Percentiles rank a stretch among this genome's conserved stretches.
Conservation (phyloP, 176 grass and related monocot species). For the Eleusine indica region DNA sequence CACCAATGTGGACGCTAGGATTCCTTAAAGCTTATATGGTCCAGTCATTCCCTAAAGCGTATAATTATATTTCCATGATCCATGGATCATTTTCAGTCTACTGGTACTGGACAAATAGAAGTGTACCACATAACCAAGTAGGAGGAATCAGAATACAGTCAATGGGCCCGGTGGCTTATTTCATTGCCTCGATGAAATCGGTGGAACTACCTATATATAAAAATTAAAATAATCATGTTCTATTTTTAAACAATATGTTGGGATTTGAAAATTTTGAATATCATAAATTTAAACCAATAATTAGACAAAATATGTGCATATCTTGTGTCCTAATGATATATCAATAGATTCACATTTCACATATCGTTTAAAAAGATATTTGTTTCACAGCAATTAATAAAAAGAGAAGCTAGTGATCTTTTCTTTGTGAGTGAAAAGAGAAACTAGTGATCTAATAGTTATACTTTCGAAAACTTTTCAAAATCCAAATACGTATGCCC, state of each 20-base stretch:
- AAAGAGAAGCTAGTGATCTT: too few species aligned
- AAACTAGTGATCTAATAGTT: not conserved
- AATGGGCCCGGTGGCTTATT: not conserved
- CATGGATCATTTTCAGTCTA: not conserved
- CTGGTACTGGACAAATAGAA: not conserved
- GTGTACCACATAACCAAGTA: not conserved
- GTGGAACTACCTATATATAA: not conserved
- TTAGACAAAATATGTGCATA: not conserved
- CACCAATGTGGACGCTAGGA: not conserved
- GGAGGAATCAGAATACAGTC: not conserved
- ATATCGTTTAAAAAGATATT: not conserved
- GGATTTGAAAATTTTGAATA: too few species aligned
- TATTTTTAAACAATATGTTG: too few species aligned
- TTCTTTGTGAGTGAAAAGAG: too few species aligned
- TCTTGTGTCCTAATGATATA: too few species aligned
- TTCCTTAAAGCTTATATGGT: not conserved
- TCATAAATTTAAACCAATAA: not conserved
- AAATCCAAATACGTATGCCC: not conserved
- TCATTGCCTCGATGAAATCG: not conserved
- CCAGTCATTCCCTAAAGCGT: not conserved
- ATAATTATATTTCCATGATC: not conserved
- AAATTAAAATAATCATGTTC: not conserved
- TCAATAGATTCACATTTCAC: too few species aligned
- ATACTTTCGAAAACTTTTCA: not conserved
- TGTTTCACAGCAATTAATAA: not conserved